Evolutionary conservation across 1,139 yeast species (phyloP).

Genomic region (Zygoascus hellenicus): DNA sequence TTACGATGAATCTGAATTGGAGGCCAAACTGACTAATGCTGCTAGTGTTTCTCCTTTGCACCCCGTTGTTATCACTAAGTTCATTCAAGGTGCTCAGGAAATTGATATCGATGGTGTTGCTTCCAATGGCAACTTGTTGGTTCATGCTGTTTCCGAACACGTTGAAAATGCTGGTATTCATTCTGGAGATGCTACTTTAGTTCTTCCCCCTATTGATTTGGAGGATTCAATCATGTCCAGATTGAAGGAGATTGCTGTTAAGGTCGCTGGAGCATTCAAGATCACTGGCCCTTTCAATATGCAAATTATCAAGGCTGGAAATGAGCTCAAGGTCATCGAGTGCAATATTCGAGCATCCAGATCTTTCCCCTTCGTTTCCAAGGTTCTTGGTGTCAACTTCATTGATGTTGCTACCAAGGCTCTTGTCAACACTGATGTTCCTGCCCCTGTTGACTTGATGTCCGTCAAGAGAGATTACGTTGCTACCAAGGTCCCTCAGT

Average conservation of each 20-base stretch:
- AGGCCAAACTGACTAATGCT: conserved; percentile 74
- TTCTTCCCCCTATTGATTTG: conserved; percentile 84
- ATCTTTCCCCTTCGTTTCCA: conserved; percentile 97
- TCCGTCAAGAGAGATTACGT: conserved; percentile 79
- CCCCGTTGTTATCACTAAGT: conserved; percentile 96
- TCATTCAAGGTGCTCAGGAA: conserved; percentile 92
- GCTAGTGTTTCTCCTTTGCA: conserved; percentile 91
- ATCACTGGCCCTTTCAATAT: conserved; percentile 98
- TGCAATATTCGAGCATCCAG: conserved; percentile 98
- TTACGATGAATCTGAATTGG: conserved; percentile 69
- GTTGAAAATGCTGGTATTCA: conserved; percentile 99
- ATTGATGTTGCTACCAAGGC: conserved; percentile 93
- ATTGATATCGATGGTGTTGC: conserved; percentile 98
- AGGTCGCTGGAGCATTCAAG: conserved; percentile 91
- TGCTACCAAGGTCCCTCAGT: conserved; percentile 97
- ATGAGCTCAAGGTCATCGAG: conserved; percentile 86
- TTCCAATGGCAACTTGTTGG: conserved; percentile 73
- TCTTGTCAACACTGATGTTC: conserved; percentile 64
- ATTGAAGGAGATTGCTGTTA: conserved; percentile 89
- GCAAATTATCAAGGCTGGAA: conserved; percentile 91
- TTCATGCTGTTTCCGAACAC: conserved; percentile 96
- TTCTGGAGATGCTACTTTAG: conserved; percentile 96
- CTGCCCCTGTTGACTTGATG: conserved; percentile 84
- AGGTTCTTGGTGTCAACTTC: conserved; percentile 89
- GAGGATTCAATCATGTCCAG: conserved; percentile 82